Evolutionary conservation across 345 rosid species (phyloP).

Genomic region (Cochlearia excelsa): DNA sequence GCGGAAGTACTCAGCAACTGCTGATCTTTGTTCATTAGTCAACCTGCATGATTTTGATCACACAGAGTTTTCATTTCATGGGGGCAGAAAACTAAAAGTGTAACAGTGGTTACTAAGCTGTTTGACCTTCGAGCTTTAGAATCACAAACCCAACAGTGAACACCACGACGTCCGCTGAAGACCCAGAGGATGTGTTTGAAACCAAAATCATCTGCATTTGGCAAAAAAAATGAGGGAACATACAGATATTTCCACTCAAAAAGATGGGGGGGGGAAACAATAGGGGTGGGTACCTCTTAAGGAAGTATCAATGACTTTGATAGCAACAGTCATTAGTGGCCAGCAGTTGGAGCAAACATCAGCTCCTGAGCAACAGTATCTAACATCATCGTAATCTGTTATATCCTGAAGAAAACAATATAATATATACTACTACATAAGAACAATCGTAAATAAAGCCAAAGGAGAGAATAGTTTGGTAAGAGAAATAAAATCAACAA

Average conservation of each 20-base stretch:
- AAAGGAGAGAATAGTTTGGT: not conserved
- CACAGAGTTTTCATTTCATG: conserved; percentile 13
- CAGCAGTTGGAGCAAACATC: conserved; percentile 89
- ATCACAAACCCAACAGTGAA: conserved; percentile 98
- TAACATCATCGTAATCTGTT: conserved; percentile 83
- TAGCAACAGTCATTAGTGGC: conserved; percentile 84
- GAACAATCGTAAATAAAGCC: not conserved
- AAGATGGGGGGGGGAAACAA: not conserved
- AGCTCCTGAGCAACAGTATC: conserved; percentile 94
- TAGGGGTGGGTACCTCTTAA: conserved; percentile 57
- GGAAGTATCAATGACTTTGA: conserved; percentile 82
- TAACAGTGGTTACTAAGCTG: conserved; percentile 2
- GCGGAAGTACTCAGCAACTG: conserved; percentile 85
- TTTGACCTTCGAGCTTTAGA: conserved; percentile 81
- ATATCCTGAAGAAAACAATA: conserved; percentile 73
- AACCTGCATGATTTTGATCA: conserved; percentile 46
- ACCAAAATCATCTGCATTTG: conserved; percentile 80
- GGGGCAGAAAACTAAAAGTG: not conserved
- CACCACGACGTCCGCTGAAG: conserved; percentile 93
- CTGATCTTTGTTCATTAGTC: conserved; percentile 85
- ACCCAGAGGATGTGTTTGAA: conserved; percentile 90
- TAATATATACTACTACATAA: conserved; percentile 15
- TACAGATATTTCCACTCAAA: not conserved
- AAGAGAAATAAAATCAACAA: conserved; percentile 47
- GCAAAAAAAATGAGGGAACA: not conserved